A percentile compares a stretch with the other conserved stretches of the same genome.
Evolutionary conservation across 495 filamentous ascomycete genomes (phyloP).

Genomic region (Penicillium egyptiacum): DNA sequence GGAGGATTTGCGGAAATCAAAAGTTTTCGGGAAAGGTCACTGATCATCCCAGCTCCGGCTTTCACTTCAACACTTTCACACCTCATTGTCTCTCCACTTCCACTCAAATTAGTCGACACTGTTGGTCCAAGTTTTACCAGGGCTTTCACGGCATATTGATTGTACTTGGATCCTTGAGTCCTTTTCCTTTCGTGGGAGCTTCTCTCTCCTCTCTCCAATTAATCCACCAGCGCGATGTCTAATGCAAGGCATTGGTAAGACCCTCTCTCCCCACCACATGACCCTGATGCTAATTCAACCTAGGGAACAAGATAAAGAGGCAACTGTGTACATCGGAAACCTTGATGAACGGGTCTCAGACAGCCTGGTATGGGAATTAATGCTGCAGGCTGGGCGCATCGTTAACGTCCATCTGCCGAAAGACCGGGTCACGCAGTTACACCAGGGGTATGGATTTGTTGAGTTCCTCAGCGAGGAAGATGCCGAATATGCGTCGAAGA

Average conservation of each 20-base stretch:
- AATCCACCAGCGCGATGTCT: conserved; percentile 52
- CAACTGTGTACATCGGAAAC: conserved; percentile 97
- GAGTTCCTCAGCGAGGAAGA: conserved; percentile 96
- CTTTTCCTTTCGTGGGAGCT: background rate
- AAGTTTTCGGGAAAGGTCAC: conserved; percentile 35
- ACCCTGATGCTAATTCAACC: conserved; percentile 12
- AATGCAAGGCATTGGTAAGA: conserved; percentile 79
- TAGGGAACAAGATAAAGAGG: conserved; percentile 99
- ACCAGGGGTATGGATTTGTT: conserved; percentile 98
- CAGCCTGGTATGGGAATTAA: conserved; percentile 91
- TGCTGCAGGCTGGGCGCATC: conserved; percentile 94
- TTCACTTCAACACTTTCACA: conserved; percentile 5
- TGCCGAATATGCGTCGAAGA: conserved; percentile 93
- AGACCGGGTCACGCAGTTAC: conserved; percentile 91
- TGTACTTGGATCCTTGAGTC: background rate
- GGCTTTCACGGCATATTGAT: background rate
- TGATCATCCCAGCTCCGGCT: conserved; percentile 4
- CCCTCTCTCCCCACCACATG: background rate
- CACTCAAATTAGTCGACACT: background rate
- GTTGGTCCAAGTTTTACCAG: background rate
- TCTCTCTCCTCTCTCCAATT: background rate
- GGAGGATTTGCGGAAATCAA: conserved; percentile 25
- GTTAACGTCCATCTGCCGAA: conserved; percentile 97
- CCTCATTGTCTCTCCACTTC: background rate
- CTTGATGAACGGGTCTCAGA: conserved; percentile 94